Percentiles rank a stretch among this genome's conserved stretches.
These are phyloP conservation scores for Chlamydomonas eustigma DNA, from an alignment of 139 green algal species.

Conservation along the genomic window DNA sequence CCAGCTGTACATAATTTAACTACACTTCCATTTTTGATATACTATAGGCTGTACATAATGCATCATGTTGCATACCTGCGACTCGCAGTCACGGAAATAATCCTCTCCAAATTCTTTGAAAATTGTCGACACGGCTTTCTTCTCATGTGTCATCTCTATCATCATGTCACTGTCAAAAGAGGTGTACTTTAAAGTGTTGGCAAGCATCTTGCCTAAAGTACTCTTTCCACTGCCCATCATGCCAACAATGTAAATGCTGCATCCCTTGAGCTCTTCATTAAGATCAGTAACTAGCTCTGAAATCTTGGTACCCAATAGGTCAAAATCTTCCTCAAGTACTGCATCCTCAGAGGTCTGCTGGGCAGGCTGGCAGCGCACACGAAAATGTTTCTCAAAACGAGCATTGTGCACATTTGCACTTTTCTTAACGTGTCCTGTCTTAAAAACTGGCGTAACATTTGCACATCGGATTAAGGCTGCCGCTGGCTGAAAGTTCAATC, in stretches of 20 bases:
- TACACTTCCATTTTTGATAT: too few species aligned
- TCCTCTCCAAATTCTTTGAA: constrained; percentile 81
- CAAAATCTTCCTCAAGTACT: constrained; percentile 57
- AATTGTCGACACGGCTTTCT: constrained; percentile 60
- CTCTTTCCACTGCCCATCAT: constrained; percentile 87
- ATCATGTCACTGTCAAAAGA: constrained; percentile 83
- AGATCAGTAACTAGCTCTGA: constrained; percentile 44
- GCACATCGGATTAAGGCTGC: too few species aligned
- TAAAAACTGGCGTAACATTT: too few species aligned
- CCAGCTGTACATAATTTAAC: too few species aligned
- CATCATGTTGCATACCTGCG: constrained; percentile 38
- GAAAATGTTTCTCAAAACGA: too few species aligned
- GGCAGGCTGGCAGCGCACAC: too few species aligned
- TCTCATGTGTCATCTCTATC: constrained; percentile 63
- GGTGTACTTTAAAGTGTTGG: constrained; percentile 67
- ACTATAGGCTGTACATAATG: background rate
- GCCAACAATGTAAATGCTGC: constrained; percentile 81
- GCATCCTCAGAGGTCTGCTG: too few species aligned
- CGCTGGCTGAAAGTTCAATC: too few species aligned
- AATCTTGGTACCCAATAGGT: constrained; percentile 38
- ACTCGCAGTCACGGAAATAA: constrained; percentile 79
- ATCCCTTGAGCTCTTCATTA: constrained; percentile 56
- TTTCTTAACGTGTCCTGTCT: too few species aligned
- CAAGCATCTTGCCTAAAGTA: constrained; percentile 55
- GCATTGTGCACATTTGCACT: too few species aligned